phyloP scores from a whole-genome alignment of 2,329 filamentous ascomycete species.

The Alternaria tenuissima region DNA sequence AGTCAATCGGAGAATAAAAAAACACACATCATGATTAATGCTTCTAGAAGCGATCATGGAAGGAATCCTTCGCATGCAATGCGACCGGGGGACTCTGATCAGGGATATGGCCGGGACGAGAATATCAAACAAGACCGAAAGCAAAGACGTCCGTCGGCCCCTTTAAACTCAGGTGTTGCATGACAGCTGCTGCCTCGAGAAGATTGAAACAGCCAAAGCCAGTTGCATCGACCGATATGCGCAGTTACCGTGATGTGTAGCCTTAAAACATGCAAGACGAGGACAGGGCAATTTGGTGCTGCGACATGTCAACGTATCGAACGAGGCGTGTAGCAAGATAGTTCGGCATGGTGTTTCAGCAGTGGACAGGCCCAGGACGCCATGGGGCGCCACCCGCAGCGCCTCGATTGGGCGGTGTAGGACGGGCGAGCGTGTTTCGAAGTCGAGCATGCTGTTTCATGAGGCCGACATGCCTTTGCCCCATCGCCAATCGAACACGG shows the following conservation, averaged over 20 bases:
- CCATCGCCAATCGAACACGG: slow-evolving; percentile 26
- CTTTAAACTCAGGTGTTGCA: slow-evolving; percentile 8
- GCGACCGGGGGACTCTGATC: slow-evolving; percentile 2
- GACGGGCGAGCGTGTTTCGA: slow-evolving; percentile 34
- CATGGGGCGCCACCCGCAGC: slow-evolving; percentile 3
- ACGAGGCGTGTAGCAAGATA: slow-evolving; percentile 20
- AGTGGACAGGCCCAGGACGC: not conserved
- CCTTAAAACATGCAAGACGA: slow-evolving; percentile 8
- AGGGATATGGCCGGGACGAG: slow-evolving; percentile 1
- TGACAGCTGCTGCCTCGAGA: slow-evolving; percentile 2
- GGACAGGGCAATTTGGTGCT: slow-evolving; percentile 16
- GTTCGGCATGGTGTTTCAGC: slow-evolving; percentile 26
- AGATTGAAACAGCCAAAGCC: not conserved
- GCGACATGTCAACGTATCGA: slow-evolving; percentile 17
- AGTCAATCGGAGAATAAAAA: slow-evolving; percentile 16
- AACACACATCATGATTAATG: not conserved
- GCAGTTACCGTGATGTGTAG: not conserved
- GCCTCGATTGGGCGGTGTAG: slow-evolving; percentile 18
- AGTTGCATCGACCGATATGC: not conserved
- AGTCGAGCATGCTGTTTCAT: slow-evolving; percentile 12
- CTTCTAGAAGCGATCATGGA: slow-evolving; percentile 35
- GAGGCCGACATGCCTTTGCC: slow-evolving; percentile 10
- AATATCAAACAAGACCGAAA: slow-evolving; percentile 9
- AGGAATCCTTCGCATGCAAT: slow-evolving; percentile 12
- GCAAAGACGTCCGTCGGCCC: not conserved